Evolutionary conservation across 2,329 filamentous ascomycete genomes (phyloP), one percentile per base, ranked within the genome.

Genomic region (Colletotrichum zoysiae): DNA sequence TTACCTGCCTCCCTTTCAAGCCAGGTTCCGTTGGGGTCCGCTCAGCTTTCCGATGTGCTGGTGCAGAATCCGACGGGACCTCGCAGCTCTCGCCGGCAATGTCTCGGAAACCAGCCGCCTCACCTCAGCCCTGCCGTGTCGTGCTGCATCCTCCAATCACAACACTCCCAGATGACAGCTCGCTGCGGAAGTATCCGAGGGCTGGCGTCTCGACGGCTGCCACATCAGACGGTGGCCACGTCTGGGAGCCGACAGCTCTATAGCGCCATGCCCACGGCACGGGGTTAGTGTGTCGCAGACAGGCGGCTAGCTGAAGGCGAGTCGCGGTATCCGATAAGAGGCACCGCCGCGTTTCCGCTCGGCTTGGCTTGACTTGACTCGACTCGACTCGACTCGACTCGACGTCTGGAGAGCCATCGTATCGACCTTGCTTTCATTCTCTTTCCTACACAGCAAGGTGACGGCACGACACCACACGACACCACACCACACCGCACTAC

Each of bases 211-310:
- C 30, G 56, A 42, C 51, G 48, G 30, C 4, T 51, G 70, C 59
- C 40, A 59, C 59, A 60, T 59, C 69, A 30, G 69, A 71, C 56
- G 59, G 33, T 65, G 60, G 69, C 69, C 58, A 58, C 59, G 16
- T 40, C 26, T 40, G 23, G 33, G 23, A 63, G 44, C 40, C 58
- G 64, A 68, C 44, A 57, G 42, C 20, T 46, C 35, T 38, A 33
- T 42, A 42, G 59, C 56, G 59, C 48, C 65, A 53, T 71, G 30
- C 46, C 53, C 64, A 71, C 33, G 12, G 66, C 64, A 71, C 33
- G 12, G 66, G 46, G 6, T 58, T 64, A 69, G 58, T 51, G n/a
- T 71, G 51, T 69, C 53, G 46, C 58, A 55, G 48, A 38, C 26
- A 18, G 26, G 33, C 48, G 56, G 18, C 44, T 44, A n/a, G 23